phyloP scores from a whole-genome alignment of 202 grass and related monocot genomes.

The Eragrostis tef region DNA sequence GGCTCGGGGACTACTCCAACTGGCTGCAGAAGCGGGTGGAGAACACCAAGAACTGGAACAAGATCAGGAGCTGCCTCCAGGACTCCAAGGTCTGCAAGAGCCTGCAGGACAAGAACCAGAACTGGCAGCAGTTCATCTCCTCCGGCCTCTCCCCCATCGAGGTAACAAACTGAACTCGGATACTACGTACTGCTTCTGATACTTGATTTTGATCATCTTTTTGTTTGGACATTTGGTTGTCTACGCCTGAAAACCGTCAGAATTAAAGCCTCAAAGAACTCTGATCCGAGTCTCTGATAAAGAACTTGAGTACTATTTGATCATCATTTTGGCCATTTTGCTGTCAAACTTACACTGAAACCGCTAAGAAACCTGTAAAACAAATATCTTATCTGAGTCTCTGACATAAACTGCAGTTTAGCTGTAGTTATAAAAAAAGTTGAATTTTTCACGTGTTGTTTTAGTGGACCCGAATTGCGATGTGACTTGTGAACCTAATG shows the following conservation, averaged over 20 bases:
- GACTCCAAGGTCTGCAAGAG: conserved; percentile 73
- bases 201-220: no score
- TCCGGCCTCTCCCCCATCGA: conserved; percentile 73
- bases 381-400: no score
- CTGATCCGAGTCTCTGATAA: no score
- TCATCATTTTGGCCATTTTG: no score
- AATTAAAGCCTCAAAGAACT: no score
- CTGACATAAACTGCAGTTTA: no score
- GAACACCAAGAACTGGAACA: conserved; percentile 71
- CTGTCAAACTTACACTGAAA: no score
- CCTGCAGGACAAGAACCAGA: conserved; percentile 47
- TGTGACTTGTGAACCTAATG: not conserved
- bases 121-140: conserved; percentile 1
- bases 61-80: conserved; percentile 67
- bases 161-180: conserved; percentile 55
- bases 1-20: conserved; percentile 79
- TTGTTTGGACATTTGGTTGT: no score
- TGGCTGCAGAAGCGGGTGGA: conserved; percentile 82
- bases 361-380: no score
- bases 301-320: no score
- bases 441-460: not conserved
- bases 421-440: no score
- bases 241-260: no score
- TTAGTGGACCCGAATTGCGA: not conserved
- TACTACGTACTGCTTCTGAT: not conserved